Evolutionary conservation across 495 filamentous ascomycete species (phyloP).

Genomic region (Hyaloscypha finlandica): DNA sequence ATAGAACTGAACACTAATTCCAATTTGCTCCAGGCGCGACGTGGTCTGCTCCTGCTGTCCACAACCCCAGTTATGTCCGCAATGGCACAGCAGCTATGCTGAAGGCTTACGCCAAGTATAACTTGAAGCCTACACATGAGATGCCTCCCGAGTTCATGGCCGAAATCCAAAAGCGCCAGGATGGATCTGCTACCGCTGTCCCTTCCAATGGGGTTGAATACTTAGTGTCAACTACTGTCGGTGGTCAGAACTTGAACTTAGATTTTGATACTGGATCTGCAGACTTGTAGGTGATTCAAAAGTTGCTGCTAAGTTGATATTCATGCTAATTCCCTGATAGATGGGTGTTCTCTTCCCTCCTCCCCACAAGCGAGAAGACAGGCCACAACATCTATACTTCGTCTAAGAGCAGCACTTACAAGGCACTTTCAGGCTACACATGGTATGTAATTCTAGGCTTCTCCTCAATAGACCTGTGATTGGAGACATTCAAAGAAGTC

Average conservation of each 20-base stretch:
- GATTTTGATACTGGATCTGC: slow-evolving; percentile 85
- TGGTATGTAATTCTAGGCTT: slow-evolving; percentile 41
- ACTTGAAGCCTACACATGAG: slow-evolving; percentile 24
- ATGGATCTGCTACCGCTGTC: slow-evolving; percentile 60
- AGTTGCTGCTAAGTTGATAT: background rate
- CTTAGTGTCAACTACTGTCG: slow-evolving; percentile 69
- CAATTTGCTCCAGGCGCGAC: background rate
- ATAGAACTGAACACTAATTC: background rate
- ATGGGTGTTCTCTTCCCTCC: slow-evolving; percentile 75
- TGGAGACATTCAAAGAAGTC: too few species aligned
- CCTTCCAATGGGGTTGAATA: slow-evolving; percentile 68
- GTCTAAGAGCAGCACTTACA: slow-evolving; percentile 59
- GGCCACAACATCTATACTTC: slow-evolving; percentile 62
- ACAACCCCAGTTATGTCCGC: slow-evolving; percentile 25
- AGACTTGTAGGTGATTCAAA: slow-evolving; percentile 66
- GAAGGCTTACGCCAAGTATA: slow-evolving; percentile 32
- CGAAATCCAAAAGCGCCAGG: slow-evolving; percentile 27
- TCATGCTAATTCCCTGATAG: background rate
- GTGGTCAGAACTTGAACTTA: slow-evolving; percentile 71
- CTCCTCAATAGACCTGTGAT: too few species aligned
- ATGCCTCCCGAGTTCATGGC: slow-evolving; percentile 15
- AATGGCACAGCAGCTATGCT: slow-evolving; percentile 35
- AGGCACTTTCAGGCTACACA: slow-evolving; percentile 48
- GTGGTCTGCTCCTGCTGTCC: slow-evolving; percentile 29
- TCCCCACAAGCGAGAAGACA: slow-evolving; percentile 39